A percentile compares a stretch with the other conserved stretches of the same genome.
Evolutionary conservation across 768 basidiomycete species (phyloP).

Genomic region (Calvatia gigantea): DNA sequence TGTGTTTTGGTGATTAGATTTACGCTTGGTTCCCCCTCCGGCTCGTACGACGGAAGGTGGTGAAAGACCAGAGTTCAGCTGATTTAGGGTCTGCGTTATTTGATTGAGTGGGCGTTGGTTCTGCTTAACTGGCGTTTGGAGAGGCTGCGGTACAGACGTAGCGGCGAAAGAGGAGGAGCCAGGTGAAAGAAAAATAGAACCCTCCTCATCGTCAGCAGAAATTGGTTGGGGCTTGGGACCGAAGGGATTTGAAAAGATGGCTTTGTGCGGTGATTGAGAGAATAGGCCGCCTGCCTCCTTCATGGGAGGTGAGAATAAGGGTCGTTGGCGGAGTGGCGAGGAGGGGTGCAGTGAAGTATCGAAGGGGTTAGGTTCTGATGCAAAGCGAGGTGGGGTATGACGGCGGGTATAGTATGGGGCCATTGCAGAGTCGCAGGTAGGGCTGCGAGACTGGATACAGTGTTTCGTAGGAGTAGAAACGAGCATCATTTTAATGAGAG

Average conservation of each 20-base stretch:
- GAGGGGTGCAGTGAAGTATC: conserved; percentile 63
- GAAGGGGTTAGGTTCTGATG: conserved; percentile 31
- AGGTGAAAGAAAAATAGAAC: conserved; percentile 53
- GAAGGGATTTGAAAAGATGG: conserved; percentile 22
- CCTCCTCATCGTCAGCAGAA: conserved; percentile 52
- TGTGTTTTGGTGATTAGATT: conserved; percentile 52
- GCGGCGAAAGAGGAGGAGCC: conserved; percentile 39
- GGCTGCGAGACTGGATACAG: conserved; percentile 26
- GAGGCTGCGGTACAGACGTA: conserved; percentile 41
- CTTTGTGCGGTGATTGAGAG: conserved; percentile 48
- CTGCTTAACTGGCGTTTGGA: conserved; percentile 62
- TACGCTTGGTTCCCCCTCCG: conserved; percentile 62
- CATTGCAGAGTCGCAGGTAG: conserved; percentile 25
- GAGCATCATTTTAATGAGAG: conserved; percentile 35
- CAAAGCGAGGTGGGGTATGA: conserved; percentile 31
- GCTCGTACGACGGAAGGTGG: conserved; percentile 25
- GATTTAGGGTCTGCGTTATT: conserved; percentile 36
- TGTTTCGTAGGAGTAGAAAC: conserved; percentile 41
- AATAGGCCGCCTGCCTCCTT: conserved; percentile 49
- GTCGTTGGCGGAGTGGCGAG: conserved; percentile 52
- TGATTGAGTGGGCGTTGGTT: conserved; percentile 35
- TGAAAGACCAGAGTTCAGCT: conserved; percentile 25
- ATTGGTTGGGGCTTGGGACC: conserved; percentile 38
- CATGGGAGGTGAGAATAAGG: conserved; percentile 32
- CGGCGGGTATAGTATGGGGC: conserved; percentile 34